Base-by-base conservation (phyloP, 1,139 yeast genomes). In the Scheffersomyces lignicola region DNA sequence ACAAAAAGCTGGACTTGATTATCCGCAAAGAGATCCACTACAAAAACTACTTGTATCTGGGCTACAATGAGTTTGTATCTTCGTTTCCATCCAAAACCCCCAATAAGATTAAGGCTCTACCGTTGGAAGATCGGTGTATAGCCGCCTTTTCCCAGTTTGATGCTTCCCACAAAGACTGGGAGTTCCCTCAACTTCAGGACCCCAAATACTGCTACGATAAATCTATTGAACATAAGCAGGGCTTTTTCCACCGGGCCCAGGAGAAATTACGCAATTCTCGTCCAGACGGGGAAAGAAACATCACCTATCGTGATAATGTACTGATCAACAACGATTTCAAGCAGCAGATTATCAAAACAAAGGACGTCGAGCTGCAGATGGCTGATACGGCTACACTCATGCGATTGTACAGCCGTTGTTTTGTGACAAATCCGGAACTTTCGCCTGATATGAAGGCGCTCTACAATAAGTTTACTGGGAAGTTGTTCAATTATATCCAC, bases 371-470 rank as follows among this genome's bases (percentile, higher is more conserved):
- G 21, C 58, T 54, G 18, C 41, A 46, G 13, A 65, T 70, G 72
- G 71, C 69, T 1, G 76, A 70, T 43, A 44, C 60, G 2, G 47
- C 54, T 17, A 52, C 67, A 0, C 20, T 67, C 3, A 31, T 65
- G 37, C 38, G 76, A 28, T 36, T 65, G 2, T 69, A 53, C 38
- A 68, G 68, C 3, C 58, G 62, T 37, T 70, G 75, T 40, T 70
- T 62, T 42, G 30, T 64, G 21, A 41, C 47, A 5, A 37, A 41
- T 27, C 32, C 33, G 5, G 33, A 38, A 4, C 27, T 33, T 12
- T 29, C 28, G 14, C 13, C 24, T 7, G 39, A 45, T 10, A 32
- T 35, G 11, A 24, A 35, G 17, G 7, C 6, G 12, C 42, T 27
- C 44, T 54, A 37, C 39, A 42, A 52, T 29, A 38, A 40, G 2